Percentiles rank a stretch among this genome's conserved stretches.
phyloP scores from a whole-genome alignment of 73 alveolate species.

The Urostyla sp. region DNA sequence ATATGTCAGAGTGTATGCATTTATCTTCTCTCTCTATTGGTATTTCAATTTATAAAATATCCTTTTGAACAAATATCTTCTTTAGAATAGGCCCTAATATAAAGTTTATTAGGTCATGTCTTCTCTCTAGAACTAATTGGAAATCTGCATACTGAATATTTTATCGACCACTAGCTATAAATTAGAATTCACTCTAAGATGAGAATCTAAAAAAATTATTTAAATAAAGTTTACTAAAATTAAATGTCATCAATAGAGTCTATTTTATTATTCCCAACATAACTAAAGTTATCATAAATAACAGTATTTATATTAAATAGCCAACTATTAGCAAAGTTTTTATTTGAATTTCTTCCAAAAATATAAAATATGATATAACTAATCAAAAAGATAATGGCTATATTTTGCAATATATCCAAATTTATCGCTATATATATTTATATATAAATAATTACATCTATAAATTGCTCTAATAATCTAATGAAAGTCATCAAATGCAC shows the following conservation, averaged over 20 bases:
- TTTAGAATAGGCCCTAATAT: background rate
- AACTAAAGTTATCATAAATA: slow-evolving; percentile 9
- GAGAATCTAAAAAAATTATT: slow-evolving; percentile 6
- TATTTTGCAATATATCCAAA: too few species aligned
- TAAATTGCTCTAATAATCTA: too few species aligned
- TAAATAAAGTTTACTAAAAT: slow-evolving; percentile 19
- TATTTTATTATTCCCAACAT: slow-evolving; percentile 1
- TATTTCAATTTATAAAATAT: slow-evolving; percentile 27
- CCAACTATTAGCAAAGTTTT: slow-evolving; percentile 11
- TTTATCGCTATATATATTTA: too few species aligned
- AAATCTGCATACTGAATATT: slow-evolving; percentile 13
- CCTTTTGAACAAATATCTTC: slow-evolving; percentile 25
- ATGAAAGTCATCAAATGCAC: too few species aligned
- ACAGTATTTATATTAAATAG: background rate
- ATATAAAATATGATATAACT: background rate
- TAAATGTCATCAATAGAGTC: slow-evolving; percentile 6
- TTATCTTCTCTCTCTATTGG: slow-evolving; percentile 32
- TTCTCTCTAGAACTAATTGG: background rate
- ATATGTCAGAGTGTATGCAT: slow-evolving; percentile 21
- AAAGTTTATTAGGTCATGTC: background rate
- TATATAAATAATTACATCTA: too few species aligned
- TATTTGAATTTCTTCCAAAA: background rate
- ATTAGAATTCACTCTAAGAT: background rate
- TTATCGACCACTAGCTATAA: slow-evolving; percentile 34
- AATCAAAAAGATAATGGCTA: too few species aligned